Base-by-base conservation (phyloP, 2,329 filamentous ascomycete genomes). In the Hypoxylon sp. region DNA sequence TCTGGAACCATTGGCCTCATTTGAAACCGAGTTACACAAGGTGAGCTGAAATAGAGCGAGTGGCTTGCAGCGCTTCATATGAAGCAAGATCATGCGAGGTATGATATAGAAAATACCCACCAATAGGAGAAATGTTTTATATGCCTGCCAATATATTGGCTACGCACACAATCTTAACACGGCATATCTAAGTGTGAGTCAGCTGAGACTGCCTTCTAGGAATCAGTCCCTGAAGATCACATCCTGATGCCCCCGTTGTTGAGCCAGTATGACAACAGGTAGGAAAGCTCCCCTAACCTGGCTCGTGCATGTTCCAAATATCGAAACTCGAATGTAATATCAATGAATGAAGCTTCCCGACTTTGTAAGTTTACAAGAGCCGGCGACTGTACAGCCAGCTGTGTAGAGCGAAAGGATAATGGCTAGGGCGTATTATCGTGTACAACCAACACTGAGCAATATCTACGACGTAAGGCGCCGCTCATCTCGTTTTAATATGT, bases 141-240 rank as follows among this genome's bases (percentile, higher is more conserved):
- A 38, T 53, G 23, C 3, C 43, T 11, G 13, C 21, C 60, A 63
- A 63, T 63, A 63, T 64, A 64, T 64, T 60, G 55, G 32, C 11
- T 34, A 25, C n/a, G 19, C 48, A 32, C 30, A 43, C 13, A 19
- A 45, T 58, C 17, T 28, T 51, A 23, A 23, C 34, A 13, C n/a
- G n/a, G 38, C 25, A 11, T 30, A 11, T 14, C 17, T 49, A 3
- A 14, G 34, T 45, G 28, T 25, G 36, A 36, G 45, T 58, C 53
- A 63, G 48, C 52, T 52, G 19, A 34, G 51, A 19, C 46, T 34
- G 25, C 23, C 11, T 19, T 30, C 43, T 30, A 19, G 19, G 41
- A 43, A 32, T 9, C 14, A 34, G 45, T 58, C 38, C 53, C 46
- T 63, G 60, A 57, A 58, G 52, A 63, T 63, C 60, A 13, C 30